Conservation (phyloP, 2,329 filamentous ascomycete species). For the Boeremia exigua region DNA sequence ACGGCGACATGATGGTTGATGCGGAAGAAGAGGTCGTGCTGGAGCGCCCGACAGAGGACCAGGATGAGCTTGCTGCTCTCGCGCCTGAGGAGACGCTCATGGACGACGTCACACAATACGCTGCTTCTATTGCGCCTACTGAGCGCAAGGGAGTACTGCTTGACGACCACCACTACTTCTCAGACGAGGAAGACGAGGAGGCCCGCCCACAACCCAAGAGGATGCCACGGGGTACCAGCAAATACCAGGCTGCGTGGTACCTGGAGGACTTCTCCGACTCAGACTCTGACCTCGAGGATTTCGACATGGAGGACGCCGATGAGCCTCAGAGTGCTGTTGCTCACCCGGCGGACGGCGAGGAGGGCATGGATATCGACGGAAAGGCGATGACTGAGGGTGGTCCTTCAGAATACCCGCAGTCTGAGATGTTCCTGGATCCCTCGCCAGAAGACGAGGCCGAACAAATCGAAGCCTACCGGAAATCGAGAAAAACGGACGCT, state of each 20-base stretch:
- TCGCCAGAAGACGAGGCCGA: constrained; percentile 82
- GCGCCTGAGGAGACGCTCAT: constrained; percentile 87
- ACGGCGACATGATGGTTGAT: constrained; percentile 73
- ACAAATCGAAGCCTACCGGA: constrained; percentile 81
- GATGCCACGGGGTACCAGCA: constrained; percentile 88
- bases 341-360: constrained; percentile 82
- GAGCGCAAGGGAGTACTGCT: constrained; percentile 82
- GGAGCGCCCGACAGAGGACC: constrained; percentile 76
- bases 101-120: constrained; percentile 66
- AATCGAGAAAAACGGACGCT: constrained; percentile 77
- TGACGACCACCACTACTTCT: constrained; percentile 98
- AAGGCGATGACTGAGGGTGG: constrained; percentile 74
- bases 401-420: constrained; percentile 89
- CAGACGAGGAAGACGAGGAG: constrained; percentile 76
- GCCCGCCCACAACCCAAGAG: constrained; percentile 69
- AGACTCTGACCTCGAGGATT: constrained; percentile 76
- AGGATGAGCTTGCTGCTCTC: constrained; percentile 80
- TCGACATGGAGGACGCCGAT: constrained; percentile 66
- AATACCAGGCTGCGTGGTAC: constrained; percentile 95
- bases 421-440: constrained; percentile 85
- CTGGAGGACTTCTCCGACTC: constrained; percentile 81
- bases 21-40: constrained; percentile 63
- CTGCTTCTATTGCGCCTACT: constrained; percentile 54
- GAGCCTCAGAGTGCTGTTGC: constrained; percentile 59
- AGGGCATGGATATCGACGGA: constrained; percentile 63